Evolutionary conservation across 1,284 basidiomycete species (phyloP).

Genomic region (Thelephora terrestris): DNA sequence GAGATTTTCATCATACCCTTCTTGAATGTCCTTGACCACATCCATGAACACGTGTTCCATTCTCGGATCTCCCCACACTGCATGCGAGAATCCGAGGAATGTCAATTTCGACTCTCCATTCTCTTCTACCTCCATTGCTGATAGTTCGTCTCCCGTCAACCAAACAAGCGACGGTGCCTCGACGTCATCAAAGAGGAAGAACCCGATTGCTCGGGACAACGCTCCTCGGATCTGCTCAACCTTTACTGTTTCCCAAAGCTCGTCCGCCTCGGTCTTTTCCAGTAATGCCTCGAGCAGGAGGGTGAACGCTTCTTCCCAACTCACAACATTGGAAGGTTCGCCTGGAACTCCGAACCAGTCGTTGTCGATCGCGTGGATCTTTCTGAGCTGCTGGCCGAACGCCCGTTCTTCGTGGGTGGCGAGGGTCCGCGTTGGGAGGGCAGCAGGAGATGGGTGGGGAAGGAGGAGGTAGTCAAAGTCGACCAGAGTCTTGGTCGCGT

Average conservation of each 20-base stretch:
- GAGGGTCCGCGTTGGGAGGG: neutral
- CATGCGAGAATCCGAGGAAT: slow-evolving; percentile 34
- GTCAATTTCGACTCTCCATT: slow-evolving; percentile 20
- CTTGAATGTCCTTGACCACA: slow-evolving; percentile 38
- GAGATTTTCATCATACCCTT: slow-evolving; percentile 46
- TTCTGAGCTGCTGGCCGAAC: slow-evolving; percentile 44
- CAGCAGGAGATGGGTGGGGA: neutral
- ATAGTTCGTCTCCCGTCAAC: slow-evolving; percentile 46
- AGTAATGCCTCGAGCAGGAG: slow-evolving; percentile 45
- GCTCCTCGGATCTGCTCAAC: slow-evolving; percentile 36
- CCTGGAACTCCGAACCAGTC: slow-evolving; percentile 58
- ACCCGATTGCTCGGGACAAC: slow-evolving; percentile 59
- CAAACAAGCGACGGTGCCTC: slow-evolving; percentile 57
- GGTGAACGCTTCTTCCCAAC: slow-evolving; percentile 67
- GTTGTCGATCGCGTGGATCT: slow-evolving; percentile 52
- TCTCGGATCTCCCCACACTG: slow-evolving; percentile 67
- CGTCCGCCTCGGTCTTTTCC: slow-evolving; percentile 18
- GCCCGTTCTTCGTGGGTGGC: neutral
- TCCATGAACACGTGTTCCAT: slow-evolving; percentile 51
- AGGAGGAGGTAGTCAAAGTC: neutral
- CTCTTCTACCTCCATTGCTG: slow-evolving; percentile 27
- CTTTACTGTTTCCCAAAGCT: slow-evolving; percentile 20
- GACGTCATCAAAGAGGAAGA: slow-evolving; percentile 65
- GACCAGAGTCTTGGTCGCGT: neutral
- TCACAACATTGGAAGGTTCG: slow-evolving; percentile 32